Evolutionary conservation across 257 asterid species (phyloP), one percentile per base, ranked within the genome.

Genomic region (Knoxia roxburghii): DNA sequence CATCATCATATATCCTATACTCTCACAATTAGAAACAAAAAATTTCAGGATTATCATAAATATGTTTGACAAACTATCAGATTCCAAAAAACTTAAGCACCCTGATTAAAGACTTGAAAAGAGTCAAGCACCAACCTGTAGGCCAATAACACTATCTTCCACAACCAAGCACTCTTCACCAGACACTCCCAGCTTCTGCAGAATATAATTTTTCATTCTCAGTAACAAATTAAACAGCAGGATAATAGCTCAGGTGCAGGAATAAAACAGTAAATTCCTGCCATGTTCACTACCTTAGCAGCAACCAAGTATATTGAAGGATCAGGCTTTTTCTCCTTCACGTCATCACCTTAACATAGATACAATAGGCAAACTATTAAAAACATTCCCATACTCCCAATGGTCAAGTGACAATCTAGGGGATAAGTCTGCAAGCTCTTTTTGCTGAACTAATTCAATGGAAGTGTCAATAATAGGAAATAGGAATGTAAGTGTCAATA

Each of bases 141-240:
- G 85, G 30, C 99, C 97, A 61, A 94, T 94, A 79, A 94, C 92
- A 70, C 99, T 90, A 67, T 94, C 97, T 79, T 94, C 99, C 61
- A 94, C 91, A 35, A 94, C 99, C 80, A 90, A 66, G 82, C 97
- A 90, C 69, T 88, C 86, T 73, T 56, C 80, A 70, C 68, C 85
- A 21, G 86, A 84, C 55, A 94, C 79, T 20, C 92, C 95, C 62
- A 94, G 82, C 69, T 55, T 84, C 97, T 94, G 85, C 27, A 66
- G n/a, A 72, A 64, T 50, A 49, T 64, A 46, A 51, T 64, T 68
- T 63, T 51, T 40, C 48, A 56, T 21, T 27, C 68, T 67, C 54
- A 60, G 52, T 69, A 68, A 13, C 26, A 13, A n/a, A 59, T 18
- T 27, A 63, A 61, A 30, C 49, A 64, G n/a, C 15, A 45, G 50